Percentiles rank a stretch among this genome's conserved stretches.
phyloP scores from a whole-genome alignment of 2,329 filamentous ascomycete genomes.

The Juglanconis sp. region DNA sequence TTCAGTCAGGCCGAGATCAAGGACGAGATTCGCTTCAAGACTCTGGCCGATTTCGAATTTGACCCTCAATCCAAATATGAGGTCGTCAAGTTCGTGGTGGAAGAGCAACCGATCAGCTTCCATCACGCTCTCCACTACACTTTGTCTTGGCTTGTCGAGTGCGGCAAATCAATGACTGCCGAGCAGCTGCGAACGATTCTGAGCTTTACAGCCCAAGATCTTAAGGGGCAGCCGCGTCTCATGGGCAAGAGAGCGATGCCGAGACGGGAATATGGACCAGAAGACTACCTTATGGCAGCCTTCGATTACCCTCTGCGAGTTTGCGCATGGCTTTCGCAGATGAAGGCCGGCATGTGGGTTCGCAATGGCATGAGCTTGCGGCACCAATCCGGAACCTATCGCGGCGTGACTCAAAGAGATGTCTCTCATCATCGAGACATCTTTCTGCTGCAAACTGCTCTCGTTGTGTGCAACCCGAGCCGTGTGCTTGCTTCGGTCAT shows the following conservation, averaged over 20 bases:
- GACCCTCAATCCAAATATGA: slow-evolving; percentile 59
- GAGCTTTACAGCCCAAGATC: slow-evolving; percentile 67
- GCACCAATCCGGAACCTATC: slow-evolving; percentile 92
- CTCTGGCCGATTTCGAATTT: slow-evolving; percentile 75
- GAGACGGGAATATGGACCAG: slow-evolving; percentile 56
- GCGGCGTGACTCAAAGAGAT: slow-evolving; percentile 83
- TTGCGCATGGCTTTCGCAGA: slow-evolving; percentile 94
- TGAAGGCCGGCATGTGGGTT: slow-evolving; percentile 98
- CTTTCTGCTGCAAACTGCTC: slow-evolving; percentile 85
- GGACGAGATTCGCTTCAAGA: slow-evolving; percentile 79
- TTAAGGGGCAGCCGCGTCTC: slow-evolving; percentile 61
- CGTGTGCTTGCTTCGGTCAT: slow-evolving; percentile 85
- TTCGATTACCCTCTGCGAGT: slow-evolving; percentile 94
- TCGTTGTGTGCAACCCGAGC: slow-evolving; percentile 80
- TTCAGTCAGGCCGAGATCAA: slow-evolving; percentile 89
- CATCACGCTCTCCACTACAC: slow-evolving; percentile 97
- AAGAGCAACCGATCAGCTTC: slow-evolving; percentile 90
- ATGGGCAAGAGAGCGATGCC: slow-evolving; percentile 59
- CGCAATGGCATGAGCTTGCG: slow-evolving; percentile 93
- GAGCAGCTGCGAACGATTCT: slow-evolving; percentile 67
- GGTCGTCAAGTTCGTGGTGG: slow-evolving; percentile 83
- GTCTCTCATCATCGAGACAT: slow-evolving; percentile 93
- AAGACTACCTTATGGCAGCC: slow-evolving; percentile 79
- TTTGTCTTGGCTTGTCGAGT: slow-evolving; percentile 91
- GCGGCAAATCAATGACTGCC: slow-evolving; percentile 70